Evolutionary conservation across 2,329 filamentous ascomycete genomes (phyloP), one percentile per base, ranked within the genome.

Genomic region (Rhytidhysteron rufulum): DNA sequence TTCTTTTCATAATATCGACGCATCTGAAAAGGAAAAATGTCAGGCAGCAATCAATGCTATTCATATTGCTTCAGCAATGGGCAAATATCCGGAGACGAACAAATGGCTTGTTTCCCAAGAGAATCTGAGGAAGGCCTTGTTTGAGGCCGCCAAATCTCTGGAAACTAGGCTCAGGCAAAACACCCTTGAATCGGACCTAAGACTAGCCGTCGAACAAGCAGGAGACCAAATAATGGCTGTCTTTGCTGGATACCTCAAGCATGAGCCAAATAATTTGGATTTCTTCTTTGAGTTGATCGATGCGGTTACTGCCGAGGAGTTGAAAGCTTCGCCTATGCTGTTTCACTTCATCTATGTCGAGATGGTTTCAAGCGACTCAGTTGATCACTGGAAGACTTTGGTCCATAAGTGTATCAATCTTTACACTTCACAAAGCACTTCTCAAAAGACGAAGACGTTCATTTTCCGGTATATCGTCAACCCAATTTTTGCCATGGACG

Each of bases 401-500:
- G 78, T 97, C 31, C 79, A 91, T 55, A 85, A 87, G 39, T 95
- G 89, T 57, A 78, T 98, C 34, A 90, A 97, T 41, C 74, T 89
- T 1, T 98, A 96, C 62, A 83, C 86, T 5, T 80, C 83, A 36
- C 88, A 85, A 57, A 79, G 74, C 33, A 86, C 84, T 10, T 82
- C 86, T 1, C 93, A 96, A 65, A 90, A 86, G 70, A 87, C 88
- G 32, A 98, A 98, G 66, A 86, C 89, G 38, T 99, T 95, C 63
- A 73, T 94, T 25, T 82, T 98, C 59, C 88, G 88, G 60, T 83
- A 95, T 62, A 78, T 98, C 22, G 87, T 96, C 49, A 98, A 97
- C 56, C 94, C 93, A 0, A 95, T 97, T 29, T 80, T 99, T 40
- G 90, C 91, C 3, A 95, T 91, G 86, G 93, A 98, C 66, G 84